A percentile compares a stretch with the other conserved stretches of the same genome.
Conservation (phyloP, 441 rosid species). For the Populus tomentosa region DNA sequence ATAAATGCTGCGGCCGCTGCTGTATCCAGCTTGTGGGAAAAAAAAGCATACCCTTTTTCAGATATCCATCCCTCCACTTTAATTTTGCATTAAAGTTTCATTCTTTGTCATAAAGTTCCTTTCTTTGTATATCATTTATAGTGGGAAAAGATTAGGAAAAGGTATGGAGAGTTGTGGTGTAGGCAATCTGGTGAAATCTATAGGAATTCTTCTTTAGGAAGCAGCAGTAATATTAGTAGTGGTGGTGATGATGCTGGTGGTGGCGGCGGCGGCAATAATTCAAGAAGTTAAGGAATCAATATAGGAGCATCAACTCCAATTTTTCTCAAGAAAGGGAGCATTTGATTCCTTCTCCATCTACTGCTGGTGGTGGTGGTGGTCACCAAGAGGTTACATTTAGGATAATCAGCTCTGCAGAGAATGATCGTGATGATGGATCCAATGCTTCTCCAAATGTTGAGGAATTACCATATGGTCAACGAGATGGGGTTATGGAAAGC, state of each 20-base stretch:
- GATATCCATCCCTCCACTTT: no score
- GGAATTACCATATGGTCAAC: slow-evolving; percentile 4
- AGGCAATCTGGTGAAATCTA: neutral
- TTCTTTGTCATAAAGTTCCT: no score
- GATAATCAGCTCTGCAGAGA: slow-evolving; percentile 49
- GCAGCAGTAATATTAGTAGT: neutral
- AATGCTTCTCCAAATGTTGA: slow-evolving; percentile 5
- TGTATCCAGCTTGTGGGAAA: no score
- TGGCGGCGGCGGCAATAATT: neutral
- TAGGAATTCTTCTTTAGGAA: no score
- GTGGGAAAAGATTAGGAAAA: no score
- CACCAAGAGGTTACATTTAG: slow-evolving; percentile 73
- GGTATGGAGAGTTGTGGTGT: no score
- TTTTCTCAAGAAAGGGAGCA: slow-evolving; percentile 9
- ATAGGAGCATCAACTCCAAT: slow-evolving; percentile 15
- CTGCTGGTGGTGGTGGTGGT: slow-evolving; percentile 20
- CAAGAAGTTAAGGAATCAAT: slow-evolving; percentile 19
- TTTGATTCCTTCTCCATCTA: slow-evolving; percentile 20
- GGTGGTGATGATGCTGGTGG: neutral
- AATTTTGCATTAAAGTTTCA: no score
- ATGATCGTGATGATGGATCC: slow-evolving; percentile 16
- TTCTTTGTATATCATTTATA: no score
- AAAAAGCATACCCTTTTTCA: no score
- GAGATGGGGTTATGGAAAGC: neutral
- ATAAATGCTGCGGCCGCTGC: no score